Evolutionary conservation across 2,329 filamentous ascomycete genomes (phyloP).

Genomic region (Paraphaeosphaeria sporulosa): DNA sequence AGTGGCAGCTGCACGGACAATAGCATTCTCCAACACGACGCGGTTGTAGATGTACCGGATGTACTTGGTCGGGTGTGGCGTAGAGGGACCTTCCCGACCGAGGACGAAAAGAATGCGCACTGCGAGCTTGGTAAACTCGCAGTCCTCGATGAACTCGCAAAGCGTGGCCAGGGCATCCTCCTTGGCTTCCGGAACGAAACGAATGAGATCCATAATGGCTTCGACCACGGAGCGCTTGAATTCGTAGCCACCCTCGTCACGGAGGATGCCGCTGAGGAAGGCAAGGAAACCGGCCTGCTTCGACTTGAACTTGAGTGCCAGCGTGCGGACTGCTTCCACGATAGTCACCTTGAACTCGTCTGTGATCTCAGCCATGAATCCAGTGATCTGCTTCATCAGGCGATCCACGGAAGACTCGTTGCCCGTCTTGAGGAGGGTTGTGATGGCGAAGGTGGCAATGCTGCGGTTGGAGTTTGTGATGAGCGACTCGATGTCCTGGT

Average conservation of each 20-base stretch:
- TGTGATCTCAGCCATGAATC: conserved; percentile 98
- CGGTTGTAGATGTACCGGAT: conserved; percentile 99
- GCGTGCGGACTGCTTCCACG: conserved; percentile 93
- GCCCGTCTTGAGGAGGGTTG: conserved; percentile 95
- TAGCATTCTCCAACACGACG: conserved; percentile 95
- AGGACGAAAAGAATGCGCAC: conserved; percentile 94
- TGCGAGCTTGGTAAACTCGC: conserved; percentile 97
- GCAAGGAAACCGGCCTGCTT: conserved; percentile 98
- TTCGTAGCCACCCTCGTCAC: conserved; percentile 96
- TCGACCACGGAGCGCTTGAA: conserved; percentile 98
- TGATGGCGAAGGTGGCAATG: conserved; percentile 98
- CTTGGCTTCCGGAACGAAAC: conserved; percentile 90
- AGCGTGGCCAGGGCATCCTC: conserved; percentile 89
- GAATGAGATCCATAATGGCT: conserved; percentile 99
- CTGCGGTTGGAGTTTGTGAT: conserved; percentile 98
- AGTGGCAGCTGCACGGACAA: conserved; percentile 92
- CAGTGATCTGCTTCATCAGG: conserved; percentile 97
- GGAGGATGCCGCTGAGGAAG: conserved; percentile 94
- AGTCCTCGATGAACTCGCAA: conserved; percentile 99
- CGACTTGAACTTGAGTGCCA: conserved; percentile 96
- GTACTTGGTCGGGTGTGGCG: conserved; percentile 95
- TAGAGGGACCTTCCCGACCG: conserved; percentile 93
- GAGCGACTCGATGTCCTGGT: conserved; percentile 94
- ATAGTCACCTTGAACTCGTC: conserved; percentile 99
- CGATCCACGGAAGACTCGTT: conserved; percentile 97